A percentile compares a stretch with the other conserved stretches of the same genome.
Conservation (phyloP, 306 rosid genomes). For the Medicago lupulina region DNA sequence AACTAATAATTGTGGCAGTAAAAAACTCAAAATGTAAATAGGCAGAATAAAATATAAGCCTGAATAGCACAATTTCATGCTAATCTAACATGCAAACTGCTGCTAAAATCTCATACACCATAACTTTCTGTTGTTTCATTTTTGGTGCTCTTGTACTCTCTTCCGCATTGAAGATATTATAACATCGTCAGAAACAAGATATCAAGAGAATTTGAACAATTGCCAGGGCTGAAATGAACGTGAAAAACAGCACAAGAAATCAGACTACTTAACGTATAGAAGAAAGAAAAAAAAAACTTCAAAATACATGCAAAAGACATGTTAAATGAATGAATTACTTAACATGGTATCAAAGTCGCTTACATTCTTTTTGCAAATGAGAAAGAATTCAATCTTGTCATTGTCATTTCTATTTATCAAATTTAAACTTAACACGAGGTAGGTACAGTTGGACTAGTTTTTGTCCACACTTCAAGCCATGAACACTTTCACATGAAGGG, state of each 20-base stretch:
- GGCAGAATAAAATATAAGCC: conserved; percentile 48
- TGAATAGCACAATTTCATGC: conserved; percentile 80
- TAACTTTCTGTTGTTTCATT: conserved; percentile 65
- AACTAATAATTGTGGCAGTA: neutral
- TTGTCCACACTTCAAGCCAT: conserved; percentile 10
- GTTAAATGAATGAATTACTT: neutral
- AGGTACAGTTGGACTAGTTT: neutral
- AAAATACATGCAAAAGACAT: too few species aligned
- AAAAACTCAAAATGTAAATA: neutral
- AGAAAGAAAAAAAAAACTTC: neutral
- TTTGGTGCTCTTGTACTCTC: neutral
- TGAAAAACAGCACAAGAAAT: neutral
- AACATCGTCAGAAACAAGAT: neutral
- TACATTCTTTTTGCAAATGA: neutral
- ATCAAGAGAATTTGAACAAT: neutral
- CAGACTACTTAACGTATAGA: neutral
- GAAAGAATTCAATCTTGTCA: neutral
- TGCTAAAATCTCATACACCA: conserved; percentile 63
- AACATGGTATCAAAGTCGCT: neutral
- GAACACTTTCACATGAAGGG: conserved; percentile 3
- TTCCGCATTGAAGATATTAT: neutral
- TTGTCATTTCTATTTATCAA: conserved; percentile 3
- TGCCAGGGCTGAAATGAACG: neutral
- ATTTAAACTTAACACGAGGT: conserved; percentile 6
- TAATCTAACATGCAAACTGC: conserved; percentile 88